These are phyloP conservation scores for Physocladia obscura DNA, from an alignment of 192 early-diverging fungal species.

Conservation along the genomic window DNA sequence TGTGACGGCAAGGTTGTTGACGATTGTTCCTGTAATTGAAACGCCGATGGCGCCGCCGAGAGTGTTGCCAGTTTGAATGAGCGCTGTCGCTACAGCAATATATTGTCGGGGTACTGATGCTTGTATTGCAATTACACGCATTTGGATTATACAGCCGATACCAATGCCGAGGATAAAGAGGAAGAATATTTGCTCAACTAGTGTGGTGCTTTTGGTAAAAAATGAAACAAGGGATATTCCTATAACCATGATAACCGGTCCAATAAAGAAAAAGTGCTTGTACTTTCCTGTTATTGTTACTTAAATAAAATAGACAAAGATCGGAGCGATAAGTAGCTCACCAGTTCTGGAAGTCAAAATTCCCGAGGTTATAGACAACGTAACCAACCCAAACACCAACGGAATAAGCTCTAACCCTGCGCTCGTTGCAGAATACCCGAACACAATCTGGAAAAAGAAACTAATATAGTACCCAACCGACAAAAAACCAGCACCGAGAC, in stretches of 20 bases:
- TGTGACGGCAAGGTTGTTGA: constrained; percentile 57
- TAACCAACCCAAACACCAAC: constrained; percentile 66
- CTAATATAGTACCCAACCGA: constrained; percentile 69
- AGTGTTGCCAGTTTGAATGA: constrained; percentile 56
- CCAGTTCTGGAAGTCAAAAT: constrained; percentile 8
- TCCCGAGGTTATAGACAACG: constrained; percentile 56
- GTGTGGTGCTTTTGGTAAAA: constrained; percentile 51
- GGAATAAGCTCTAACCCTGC: constrained; percentile 73
- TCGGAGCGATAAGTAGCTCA: constrained; percentile 10
- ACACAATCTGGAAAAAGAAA: constrained; percentile 69
- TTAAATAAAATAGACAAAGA: constrained; percentile 11
- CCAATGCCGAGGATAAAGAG: constrained; percentile 74
- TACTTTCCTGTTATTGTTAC: constrained; percentile 53
- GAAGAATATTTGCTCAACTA: constrained; percentile 56
- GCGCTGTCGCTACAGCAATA: constrained; percentile 23
- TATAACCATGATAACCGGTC: constrained; percentile 57
- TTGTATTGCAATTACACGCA: constrained; percentile 61
- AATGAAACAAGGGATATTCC: constrained; percentile 67
- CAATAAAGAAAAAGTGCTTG: constrained; percentile 61
- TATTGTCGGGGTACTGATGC: constrained; percentile 2
- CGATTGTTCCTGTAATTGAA: constrained; percentile 66
- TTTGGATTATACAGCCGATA: constrained; percentile 72
- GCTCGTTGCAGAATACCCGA: constrained; percentile 63
- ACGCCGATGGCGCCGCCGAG: constrained; percentile 66
- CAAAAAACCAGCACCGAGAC: constrained; percentile 43